A percentile compares a stretch with the other conserved stretches of the same genome.
Conservation (phyloP, 768 basidiomycete species). For the Dentipellis sp. region DNA sequence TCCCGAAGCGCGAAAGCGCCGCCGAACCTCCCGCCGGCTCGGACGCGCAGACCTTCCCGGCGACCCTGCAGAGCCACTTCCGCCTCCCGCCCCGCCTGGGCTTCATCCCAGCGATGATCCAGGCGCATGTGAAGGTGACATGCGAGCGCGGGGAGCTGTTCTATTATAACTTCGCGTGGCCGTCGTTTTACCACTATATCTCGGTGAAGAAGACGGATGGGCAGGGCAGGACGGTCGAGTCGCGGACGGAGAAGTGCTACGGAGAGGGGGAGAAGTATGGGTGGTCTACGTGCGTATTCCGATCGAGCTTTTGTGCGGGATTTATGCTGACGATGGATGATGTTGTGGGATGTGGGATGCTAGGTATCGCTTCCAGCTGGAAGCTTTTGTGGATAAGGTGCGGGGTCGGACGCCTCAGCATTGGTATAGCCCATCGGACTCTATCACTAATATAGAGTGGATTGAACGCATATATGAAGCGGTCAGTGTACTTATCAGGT, state of each 20-base stretch:
- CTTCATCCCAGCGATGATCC: slow-evolving; percentile 16
- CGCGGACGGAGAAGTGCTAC: slow-evolving; percentile 36
- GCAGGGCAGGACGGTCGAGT: slow-evolving; percentile 12
- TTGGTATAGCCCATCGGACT: slow-evolving; percentile 25
- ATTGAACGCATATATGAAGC: slow-evolving; percentile 11
- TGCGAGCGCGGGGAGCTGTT: slow-evolving; percentile 29
- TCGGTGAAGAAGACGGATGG: slow-evolving; percentile 22
- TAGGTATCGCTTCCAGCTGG: slow-evolving; percentile 45
- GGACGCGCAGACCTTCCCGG: slow-evolving; percentile 15
- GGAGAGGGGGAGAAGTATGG: slow-evolving; percentile 26
- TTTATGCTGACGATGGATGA: too few species aligned
- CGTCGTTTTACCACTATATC: slow-evolving; percentile 37
- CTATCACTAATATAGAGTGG: slow-evolving; percentile 11
- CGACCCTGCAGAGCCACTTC: slow-evolving; percentile 7
- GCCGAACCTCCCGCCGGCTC: slow-evolving; percentile 8
- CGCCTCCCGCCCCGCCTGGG: slow-evolving; percentile 13
- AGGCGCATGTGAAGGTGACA: slow-evolving; percentile 20
- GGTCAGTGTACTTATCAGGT: not conserved
- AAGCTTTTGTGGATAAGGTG: slow-evolving; percentile 45
- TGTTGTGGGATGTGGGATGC: not conserved
- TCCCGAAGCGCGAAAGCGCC: slow-evolving; percentile 6
- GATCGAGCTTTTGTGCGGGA: not conserved
- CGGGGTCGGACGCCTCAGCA: slow-evolving; percentile 28
- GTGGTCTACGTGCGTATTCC: slow-evolving; percentile 34
- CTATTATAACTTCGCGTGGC: slow-evolving; percentile 32